These are phyloP conservation scores for Afroboletus lepidellus DNA, from an alignment of 1,284 basidiomycete species.

Conservation along the genomic window DNA sequence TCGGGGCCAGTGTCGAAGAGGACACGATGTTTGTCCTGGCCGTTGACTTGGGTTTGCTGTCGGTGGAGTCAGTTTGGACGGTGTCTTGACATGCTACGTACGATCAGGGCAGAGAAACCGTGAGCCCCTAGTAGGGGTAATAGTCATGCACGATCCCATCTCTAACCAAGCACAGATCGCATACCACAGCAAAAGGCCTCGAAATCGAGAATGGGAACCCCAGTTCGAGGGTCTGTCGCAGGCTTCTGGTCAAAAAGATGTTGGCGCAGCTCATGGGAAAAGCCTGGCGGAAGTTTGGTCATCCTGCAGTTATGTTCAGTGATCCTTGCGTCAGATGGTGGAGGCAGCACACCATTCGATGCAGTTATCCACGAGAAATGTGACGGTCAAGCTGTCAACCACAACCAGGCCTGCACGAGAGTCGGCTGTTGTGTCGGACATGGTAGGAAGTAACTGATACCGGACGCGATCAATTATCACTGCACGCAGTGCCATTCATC, in stretches of 20 bases:
- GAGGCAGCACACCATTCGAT: conserved; percentile 65
- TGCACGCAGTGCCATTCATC: background rate
- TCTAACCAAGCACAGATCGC: background rate
- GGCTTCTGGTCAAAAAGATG: conserved; percentile 56
- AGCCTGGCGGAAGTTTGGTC: conserved; percentile 74
- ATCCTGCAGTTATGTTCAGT: conserved; percentile 49
- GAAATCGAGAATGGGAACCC: conserved; percentile 67
- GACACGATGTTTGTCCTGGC: conserved; percentile 46
- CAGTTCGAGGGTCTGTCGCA: conserved; percentile 51
- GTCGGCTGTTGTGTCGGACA: conserved; percentile 8
- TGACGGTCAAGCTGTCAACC: conserved; percentile 56
- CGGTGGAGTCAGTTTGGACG: background rate
- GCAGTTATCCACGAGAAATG: conserved; percentile 73
- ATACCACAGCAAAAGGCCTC: conserved; percentile 76
- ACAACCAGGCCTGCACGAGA: conserved; percentile 20
- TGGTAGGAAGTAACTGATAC: background rate
- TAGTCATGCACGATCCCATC: background rate
- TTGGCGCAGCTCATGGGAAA: conserved; percentile 66
- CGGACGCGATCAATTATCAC: background rate
- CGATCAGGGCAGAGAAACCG: conserved; percentile 77
- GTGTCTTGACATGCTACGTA: conserved; percentile 33
- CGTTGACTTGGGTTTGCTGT: conserved; percentile 56
- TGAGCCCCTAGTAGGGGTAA: conserved; percentile 58
- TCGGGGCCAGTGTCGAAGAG: conserved; percentile 85
- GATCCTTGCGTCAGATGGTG: background rate